A percentile compares a stretch with the other conserved stretches of the same genome.
Conservation (phyloP, 2,329 filamentous ascomycete genomes). For the Cercospora janseana region DNA sequence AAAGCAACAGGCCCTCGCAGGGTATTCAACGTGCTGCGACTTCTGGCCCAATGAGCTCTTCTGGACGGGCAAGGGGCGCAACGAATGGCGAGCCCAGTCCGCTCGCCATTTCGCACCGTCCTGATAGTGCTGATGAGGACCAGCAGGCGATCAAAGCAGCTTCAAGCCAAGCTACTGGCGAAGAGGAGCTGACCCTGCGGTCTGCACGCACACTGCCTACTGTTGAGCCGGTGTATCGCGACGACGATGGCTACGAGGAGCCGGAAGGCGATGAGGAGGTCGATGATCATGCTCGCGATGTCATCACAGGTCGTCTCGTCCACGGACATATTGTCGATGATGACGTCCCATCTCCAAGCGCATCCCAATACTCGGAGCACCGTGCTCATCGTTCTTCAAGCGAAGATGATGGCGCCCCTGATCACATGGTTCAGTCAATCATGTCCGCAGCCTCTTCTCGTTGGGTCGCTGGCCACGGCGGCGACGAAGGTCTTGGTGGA, state of each 20-base stretch:
- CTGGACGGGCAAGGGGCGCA: conserved; percentile 26
- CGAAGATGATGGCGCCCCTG: conserved; percentile 58
- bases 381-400: conserved; percentile 46
- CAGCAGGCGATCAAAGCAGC: background rate
- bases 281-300: conserved; percentile 69
- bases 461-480: conserved; percentile 41
- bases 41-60: conserved; percentile 19
- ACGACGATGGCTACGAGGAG: conserved; percentile 38
- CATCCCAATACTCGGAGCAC: conserved; percentile 60
- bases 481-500: conserved; percentile 65
- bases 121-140: conserved; percentile 31
- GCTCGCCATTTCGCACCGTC: conserved; percentile 34
- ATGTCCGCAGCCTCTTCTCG: conserved; percentile 78
- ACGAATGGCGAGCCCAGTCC: conserved; percentile 36
- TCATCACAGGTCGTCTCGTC: conserved; percentile 85
- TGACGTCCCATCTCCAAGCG: conserved; percentile 75
- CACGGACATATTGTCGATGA: conserved; percentile 88
- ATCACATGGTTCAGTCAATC: conserved; percentile 79
- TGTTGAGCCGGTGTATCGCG: conserved; percentile 25
- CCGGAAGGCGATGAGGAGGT: conserved; percentile 36
- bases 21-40: conserved; percentile 23
- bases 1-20: conserved; percentile 12
- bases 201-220: conserved; percentile 32
- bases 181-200: conserved; percentile 17
- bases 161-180: conserved; percentile 1